phyloP scores from a whole-genome alignment of 2,329 filamentous ascomycete species.

The Diaporthe batatas region DNA sequence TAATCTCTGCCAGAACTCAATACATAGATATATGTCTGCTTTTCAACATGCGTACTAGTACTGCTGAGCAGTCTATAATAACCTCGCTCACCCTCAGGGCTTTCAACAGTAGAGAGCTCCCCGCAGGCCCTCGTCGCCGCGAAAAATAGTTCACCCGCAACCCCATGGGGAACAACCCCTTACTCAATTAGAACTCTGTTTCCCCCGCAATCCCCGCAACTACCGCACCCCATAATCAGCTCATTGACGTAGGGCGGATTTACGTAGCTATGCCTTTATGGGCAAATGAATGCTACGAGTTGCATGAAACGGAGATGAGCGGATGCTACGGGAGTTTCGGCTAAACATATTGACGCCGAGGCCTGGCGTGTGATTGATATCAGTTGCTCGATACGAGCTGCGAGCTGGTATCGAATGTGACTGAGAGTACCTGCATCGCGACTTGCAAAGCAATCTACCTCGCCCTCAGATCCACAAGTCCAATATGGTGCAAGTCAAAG shows the following conservation, averaged over 20 bases:
- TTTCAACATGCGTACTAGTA: too few relatives aligned
- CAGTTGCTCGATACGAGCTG: neutral
- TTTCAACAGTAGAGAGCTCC: neutral
- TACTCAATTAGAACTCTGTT: neutral
- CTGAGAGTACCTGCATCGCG: neutral
- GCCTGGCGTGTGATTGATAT: neutral
- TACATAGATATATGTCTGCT: neutral
- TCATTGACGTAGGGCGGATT: slow-evolving; percentile 15
- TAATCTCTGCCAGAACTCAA: neutral
- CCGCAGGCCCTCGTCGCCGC: neutral
- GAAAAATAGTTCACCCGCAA: slow-evolving; percentile 26
- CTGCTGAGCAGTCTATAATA: too few relatives aligned
- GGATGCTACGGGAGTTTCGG: neutral
- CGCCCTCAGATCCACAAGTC: neutral
- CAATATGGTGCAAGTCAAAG: neutral
- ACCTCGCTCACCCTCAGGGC: too few relatives aligned
- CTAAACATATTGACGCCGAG: slow-evolving; percentile 5
- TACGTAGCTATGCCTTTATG: neutral
- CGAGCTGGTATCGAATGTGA: neutral
- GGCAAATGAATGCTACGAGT: neutral
- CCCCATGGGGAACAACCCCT: neutral
- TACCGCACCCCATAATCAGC: neutral
- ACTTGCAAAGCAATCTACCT: neutral
- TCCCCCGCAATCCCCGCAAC: slow-evolving; percentile 27
- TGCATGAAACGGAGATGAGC: neutral